These are phyloP conservation scores for Histomonas meleagridis DNA, from an alignment of 208 protist genomes.

Conservation along the genomic window DNA sequence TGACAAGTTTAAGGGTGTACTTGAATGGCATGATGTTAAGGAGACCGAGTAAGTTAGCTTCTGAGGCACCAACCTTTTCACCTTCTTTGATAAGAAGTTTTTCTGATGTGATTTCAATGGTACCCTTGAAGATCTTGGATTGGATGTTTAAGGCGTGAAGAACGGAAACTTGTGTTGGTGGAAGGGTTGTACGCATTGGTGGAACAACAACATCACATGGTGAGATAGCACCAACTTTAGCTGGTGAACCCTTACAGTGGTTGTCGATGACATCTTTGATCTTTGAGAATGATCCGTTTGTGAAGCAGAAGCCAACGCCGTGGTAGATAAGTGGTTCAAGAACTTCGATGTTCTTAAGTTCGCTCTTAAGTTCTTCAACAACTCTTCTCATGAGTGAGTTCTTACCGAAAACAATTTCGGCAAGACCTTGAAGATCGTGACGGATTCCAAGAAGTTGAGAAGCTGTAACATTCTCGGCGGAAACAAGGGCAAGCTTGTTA, in stretches of 20 bases:
- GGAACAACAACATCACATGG: constrained; percentile 82
- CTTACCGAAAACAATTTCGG: neutral
- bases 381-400: neutral
- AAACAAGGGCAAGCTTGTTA: neutral
- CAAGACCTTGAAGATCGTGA: neutral
- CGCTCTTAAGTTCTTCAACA: neutral
- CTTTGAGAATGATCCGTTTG: neutral
- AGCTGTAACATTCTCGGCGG: neutral
- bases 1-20: constrained; percentile 76
- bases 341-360: neutral
- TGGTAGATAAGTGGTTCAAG: neutral
- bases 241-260: constrained; percentile 59
- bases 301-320: neutral
- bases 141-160: constrained; percentile 97
- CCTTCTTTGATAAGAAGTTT: constrained; percentile 78
- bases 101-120: constrained; percentile 90
- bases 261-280: neutral
- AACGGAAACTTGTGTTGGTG: constrained; percentile 91
- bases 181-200: constrained; percentile 81
- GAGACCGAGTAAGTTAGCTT: constrained; percentile 86
- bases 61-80: constrained; percentile 78
- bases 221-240: constrained; percentile 83
- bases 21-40: constrained; percentile 94
- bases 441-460: neutral
- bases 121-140: constrained; percentile 94